Base-by-base conservation (phyloP, 1,284 basidiomycete species). In the Xerocomus nothofagi region DNA sequence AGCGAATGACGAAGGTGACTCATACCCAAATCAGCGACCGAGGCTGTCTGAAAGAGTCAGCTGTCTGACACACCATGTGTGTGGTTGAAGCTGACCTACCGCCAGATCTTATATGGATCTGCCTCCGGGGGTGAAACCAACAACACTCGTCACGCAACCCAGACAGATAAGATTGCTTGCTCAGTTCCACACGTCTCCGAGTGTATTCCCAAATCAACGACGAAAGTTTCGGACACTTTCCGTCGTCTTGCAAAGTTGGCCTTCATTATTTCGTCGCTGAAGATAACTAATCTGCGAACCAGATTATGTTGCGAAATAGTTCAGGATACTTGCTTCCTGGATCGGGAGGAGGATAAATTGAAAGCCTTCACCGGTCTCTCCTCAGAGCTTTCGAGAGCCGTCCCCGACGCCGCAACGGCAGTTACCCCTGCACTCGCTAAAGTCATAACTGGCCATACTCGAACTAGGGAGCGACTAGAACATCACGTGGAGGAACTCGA, bases 311-410 rank as follows among this genome's bases (percentile, higher is more conserved):
- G 72, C 40, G 65, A 75, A 55, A 67, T 72, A 38, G 65, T 74
- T 42, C 71, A 73, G 58, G 69, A 76, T 49, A 66, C 68, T 15
- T 73, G 71, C 43, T 64, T 66, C 31, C 66, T 73, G 32, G 71
- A 72, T 31, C 69, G 63, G 47, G 75, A 77, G 52, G 74, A 73
- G 49, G 67, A 68, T 38, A 70, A 62, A 46, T 31, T 70, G 24
- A 68, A 73, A 50, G 73, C 73, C 4, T 80, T 75, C 51, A 76
- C 70, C 4, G 71, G 74, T 34, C 68, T 81, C 39, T 77, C 76
- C 10, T 62, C 71, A 17, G 71, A 75, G 12, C 67, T 81, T 24
- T 71, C 75, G 15, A 72, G 69, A 49, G 69, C 75, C 18, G 74
- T 77, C 20, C 59, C 68, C 6, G 64, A 70, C 4, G 71, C 72